Evolutionary conservation across 1,284 basidiomycete species (phyloP).

Genomic region (Phellopilus nigrolimitatus): DNA sequence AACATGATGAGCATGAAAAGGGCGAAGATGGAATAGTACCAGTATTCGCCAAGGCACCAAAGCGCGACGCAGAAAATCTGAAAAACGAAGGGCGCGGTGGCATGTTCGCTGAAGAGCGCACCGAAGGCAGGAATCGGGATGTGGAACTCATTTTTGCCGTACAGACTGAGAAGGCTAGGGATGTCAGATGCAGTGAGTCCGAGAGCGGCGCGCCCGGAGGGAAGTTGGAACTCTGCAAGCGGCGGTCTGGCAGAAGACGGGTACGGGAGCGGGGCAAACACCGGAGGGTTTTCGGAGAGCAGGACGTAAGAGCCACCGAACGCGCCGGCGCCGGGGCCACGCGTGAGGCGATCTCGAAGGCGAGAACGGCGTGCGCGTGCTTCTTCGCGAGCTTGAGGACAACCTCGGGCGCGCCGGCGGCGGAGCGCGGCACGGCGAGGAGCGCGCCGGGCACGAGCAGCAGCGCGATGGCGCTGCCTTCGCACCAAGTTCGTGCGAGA

Average conservation of each 20-base stretch:
- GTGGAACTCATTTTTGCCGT: conserved; percentile 91
- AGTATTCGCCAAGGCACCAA: conserved; percentile 96
- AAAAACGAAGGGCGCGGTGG: conserved; percentile 92
- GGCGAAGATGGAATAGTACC: conserved; percentile 96
- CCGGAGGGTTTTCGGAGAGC: conserved; percentile 49
- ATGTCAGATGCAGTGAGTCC: conserved; percentile 40
- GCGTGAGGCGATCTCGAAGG: too few relatives aligned
- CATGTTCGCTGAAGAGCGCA: conserved; percentile 87
- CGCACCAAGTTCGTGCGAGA: too few relatives aligned
- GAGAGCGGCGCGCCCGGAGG: conserved; percentile 35
- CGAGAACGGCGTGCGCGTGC: too few relatives aligned
- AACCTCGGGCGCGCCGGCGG: too few relatives aligned
- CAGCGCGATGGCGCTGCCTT: too few relatives aligned
- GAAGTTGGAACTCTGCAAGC: conserved; percentile 62
- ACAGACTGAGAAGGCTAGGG: conserved; percentile 53
- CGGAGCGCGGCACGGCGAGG: too few relatives aligned
- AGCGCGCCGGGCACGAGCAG: too few relatives aligned
- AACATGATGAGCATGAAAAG: conserved; percentile 96
- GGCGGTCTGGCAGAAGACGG: conserved; percentile 76
- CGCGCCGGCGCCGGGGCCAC: too few relatives aligned
- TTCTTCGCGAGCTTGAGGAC: too few relatives aligned
- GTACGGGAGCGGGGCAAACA: conserved; percentile 85
- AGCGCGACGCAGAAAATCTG: conserved; percentile 94
- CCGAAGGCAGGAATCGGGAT: conserved; percentile 92
- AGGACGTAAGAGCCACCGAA: conserved; percentile 94